Evolutionary conservation across 129 eudicot species (phyloP).

Genomic region (Flaveria trinervia): DNA sequence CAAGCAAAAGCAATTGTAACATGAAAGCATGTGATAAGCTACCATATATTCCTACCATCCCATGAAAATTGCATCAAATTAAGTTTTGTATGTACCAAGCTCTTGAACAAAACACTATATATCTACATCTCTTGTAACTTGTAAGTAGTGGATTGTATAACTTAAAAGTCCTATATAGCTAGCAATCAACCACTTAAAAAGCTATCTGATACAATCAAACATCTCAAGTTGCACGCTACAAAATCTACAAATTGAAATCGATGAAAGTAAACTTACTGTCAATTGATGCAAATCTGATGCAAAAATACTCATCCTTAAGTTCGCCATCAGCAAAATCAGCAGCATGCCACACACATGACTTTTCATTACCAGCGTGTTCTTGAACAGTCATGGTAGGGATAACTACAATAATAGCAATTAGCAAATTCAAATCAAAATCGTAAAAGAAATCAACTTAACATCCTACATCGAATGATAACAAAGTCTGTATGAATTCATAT

Average conservation of each 20-base stretch:
- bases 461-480: neutral
- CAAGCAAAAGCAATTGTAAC: too few relatives aligned
- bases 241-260: too few relatives aligned
- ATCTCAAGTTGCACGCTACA: too few relatives aligned
- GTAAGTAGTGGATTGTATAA: too few relatives aligned
- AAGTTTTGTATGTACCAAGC: neutral
- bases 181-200: neutral
- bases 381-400: conserved; percentile 48
- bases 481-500: conserved; percentile 19
- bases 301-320: conserved; percentile 56
- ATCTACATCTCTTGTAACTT: too few relatives aligned
- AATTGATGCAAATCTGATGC: conserved; percentile 51
- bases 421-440: too few relatives aligned
- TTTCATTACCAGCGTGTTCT: conserved; percentile 33
- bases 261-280: conserved; percentile 45
- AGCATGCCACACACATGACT: neutral
- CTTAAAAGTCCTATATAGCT: neutral
- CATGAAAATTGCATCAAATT: neutral
- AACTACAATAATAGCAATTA: conserved; percentile 25
- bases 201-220: neutral
- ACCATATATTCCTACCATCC: too few relatives aligned
- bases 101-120: too few relatives aligned
- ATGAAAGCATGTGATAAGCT: too few relatives aligned
- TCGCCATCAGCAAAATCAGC: conserved; percentile 38
- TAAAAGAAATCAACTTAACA: neutral